phyloP scores from a whole-genome alignment of 2,329 filamentous ascomycete species.

The Graphilbum sp. region DNA sequence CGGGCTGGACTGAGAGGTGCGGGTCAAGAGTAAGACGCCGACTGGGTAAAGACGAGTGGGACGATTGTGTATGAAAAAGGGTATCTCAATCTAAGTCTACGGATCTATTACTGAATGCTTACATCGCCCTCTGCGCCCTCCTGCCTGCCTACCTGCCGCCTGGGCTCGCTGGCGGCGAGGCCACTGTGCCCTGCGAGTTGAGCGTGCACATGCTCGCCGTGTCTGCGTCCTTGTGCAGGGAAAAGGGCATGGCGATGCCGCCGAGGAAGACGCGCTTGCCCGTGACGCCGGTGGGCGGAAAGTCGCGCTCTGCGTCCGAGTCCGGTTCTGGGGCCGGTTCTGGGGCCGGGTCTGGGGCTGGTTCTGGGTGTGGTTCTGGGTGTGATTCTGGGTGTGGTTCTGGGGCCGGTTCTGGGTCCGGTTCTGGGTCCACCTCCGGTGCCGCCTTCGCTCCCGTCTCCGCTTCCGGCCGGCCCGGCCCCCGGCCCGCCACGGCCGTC shows the following conservation, averaged over 20 bases:
- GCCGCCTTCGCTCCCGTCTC: constrained; percentile 10
- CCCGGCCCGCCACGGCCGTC: constrained; percentile 46
- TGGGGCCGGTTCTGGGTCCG: neutral
- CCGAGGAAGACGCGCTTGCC: constrained; percentile 50
- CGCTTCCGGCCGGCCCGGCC: constrained; percentile 17
- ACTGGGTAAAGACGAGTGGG: too few relatives aligned
- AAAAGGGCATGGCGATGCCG: constrained; percentile 59
- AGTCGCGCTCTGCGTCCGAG: constrained; percentile 20
- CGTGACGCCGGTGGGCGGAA: constrained; percentile 34
- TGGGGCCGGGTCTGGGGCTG: too few relatives aligned
- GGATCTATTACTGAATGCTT: too few relatives aligned
- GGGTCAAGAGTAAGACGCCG: neutral
- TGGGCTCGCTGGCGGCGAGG: too few relatives aligned
- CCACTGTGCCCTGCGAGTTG: constrained; percentile 25
- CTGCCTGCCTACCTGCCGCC: too few relatives aligned
- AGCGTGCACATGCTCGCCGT: constrained; percentile 59
- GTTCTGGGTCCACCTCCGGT: constrained; percentile 13
- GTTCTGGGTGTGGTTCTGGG: neutral
- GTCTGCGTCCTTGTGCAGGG: constrained; percentile 43
- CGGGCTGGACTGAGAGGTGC: constrained; percentile 30
- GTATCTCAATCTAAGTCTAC: too few relatives aligned
- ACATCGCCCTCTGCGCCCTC: too few relatives aligned
- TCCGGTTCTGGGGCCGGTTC: constrained; percentile 2
- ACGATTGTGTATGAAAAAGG: too few relatives aligned
- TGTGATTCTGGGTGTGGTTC: constrained; percentile 10